Conservation (phyloP, 2,329 filamentous ascomycete genomes). For the Eutypella sp. region DNA sequence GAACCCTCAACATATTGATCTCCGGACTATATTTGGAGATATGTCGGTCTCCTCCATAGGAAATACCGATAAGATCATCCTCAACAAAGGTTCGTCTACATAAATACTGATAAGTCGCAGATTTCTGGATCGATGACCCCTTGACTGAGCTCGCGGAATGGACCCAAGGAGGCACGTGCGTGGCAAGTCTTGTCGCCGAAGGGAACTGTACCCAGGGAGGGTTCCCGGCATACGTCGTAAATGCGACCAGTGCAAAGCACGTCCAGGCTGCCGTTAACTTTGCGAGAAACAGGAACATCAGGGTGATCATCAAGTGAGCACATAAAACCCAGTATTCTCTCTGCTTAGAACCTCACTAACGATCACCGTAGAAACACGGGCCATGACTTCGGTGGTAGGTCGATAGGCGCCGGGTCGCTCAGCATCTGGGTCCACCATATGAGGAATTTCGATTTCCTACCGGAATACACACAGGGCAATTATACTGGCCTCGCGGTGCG, state of each 20-base stretch:
- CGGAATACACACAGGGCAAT: constrained; percentile 23
- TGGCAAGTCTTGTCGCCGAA: constrained; percentile 13
- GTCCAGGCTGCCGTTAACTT: constrained; percentile 30
- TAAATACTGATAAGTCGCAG: background rate
- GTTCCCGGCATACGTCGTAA: constrained; percentile 31
- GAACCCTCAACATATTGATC: too few relatives aligned
- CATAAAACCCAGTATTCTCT: constrained; percentile 3
- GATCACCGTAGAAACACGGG: constrained; percentile 38
- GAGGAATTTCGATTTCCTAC: constrained; percentile 34
- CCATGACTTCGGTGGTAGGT: constrained; percentile 42
- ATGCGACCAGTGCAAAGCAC: constrained; percentile 30
- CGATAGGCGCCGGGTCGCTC: constrained; percentile 39
- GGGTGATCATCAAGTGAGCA: constrained; percentile 33
- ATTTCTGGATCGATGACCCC: constrained; percentile 29
- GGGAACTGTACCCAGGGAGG: constrained; percentile 30
- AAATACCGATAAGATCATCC: background rate
- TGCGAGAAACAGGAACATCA: constrained; percentile 30
- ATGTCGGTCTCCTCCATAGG: too few relatives aligned
- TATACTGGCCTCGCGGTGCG: constrained; percentile 32
- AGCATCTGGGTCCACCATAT: constrained; percentile 46
- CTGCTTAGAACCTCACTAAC: background rate
- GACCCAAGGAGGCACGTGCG: constrained; percentile 30
- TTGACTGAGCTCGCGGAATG: constrained; percentile 25
- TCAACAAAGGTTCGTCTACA: background rate
- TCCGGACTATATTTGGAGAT: too few relatives aligned